A percentile compares a stretch with the other conserved stretches of the same genome.
phyloP scores from a whole-genome alignment of 179 eudicot species.

The Pouteria campechiana region DNA sequence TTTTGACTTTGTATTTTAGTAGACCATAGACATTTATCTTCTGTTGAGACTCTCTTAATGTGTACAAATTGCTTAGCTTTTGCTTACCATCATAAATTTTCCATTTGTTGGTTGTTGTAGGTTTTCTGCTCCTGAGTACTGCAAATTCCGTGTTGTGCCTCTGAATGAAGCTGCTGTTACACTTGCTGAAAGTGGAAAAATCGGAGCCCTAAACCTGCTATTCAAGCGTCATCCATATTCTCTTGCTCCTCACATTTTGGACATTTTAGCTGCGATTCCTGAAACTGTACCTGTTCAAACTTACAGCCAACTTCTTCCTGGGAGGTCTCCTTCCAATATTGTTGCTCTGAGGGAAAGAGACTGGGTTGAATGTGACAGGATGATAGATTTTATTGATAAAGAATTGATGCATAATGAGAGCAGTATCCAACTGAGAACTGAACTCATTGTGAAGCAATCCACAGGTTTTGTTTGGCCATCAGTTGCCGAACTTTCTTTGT shows the following conservation, averaged over 20 bases:
- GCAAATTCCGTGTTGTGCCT: conserved; percentile 59
- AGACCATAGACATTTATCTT: no score
- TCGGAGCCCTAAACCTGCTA: conserved; percentile 89
- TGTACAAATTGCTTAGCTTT: neutral
- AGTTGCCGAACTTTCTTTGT: conserved; percentile 37
- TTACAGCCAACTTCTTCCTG: conserved; percentile 93
- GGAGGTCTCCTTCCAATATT: conserved; percentile 59
- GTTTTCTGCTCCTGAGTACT: conserved; percentile 83
- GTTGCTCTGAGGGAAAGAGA: conserved; percentile 65
- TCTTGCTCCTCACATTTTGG: conserved; percentile 53
- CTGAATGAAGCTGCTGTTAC: conserved; percentile 60
- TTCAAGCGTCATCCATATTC: conserved; percentile 97
- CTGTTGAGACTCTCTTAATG: no score
- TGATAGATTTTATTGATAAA: conserved; percentile 31
- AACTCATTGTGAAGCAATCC: conserved; percentile 48
- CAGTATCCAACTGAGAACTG: conserved; percentile 47
- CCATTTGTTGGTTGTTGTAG: conserved; percentile 20
- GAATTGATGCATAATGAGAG: conserved; percentile 35
- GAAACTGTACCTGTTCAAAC: conserved; percentile 90
- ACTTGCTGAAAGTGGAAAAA: conserved; percentile 94
- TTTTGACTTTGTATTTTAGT: no score
- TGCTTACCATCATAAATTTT: neutral
- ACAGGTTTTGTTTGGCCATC: conserved; percentile 75
- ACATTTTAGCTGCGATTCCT: conserved; percentile 80
- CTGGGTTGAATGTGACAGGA: conserved; percentile 93